Evolutionary conservation across 768 basidiomycete species (phyloP).

Genomic region (Pulveroboletus ravenelii): DNA sequence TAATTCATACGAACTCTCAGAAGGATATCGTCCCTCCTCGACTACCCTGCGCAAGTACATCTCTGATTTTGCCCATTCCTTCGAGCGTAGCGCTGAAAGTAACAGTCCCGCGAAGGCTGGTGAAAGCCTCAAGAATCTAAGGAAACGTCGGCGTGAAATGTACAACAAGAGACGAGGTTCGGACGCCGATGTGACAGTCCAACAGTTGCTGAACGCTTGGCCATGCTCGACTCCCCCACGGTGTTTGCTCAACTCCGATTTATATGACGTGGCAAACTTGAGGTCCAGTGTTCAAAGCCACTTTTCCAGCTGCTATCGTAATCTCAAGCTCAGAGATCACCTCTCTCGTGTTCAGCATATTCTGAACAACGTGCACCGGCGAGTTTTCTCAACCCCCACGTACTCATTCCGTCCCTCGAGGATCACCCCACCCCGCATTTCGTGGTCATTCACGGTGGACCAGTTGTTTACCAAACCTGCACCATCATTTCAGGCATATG

Average conservation of each 20-base stretch:
- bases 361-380: not conserved
- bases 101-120: not conserved
- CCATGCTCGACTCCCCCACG: constrained; percentile 16
- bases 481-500: no score
- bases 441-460: no score
- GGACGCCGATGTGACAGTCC: constrained; percentile 3
- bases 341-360: constrained; percentile 8
- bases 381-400: no score
- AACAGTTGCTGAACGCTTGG: constrained; percentile 11
- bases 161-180: constrained; percentile 5
- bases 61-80: not conserved
- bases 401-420: no score
- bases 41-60: not conserved
- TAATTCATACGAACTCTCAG: not conserved
- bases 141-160: constrained; percentile 3
- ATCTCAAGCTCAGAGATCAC: constrained; percentile 14
- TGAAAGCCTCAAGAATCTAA: constrained; percentile 1
- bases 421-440: no score
- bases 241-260: not conserved
- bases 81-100: not conserved
- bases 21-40: not conserved
- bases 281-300: not conserved
- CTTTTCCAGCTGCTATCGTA: constrained; percentile 19
- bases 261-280: constrained; percentile 6
- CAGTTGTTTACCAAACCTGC: no score